Evolutionary conservation across 441 rosid genomes (phyloP).

Genomic region (Sinapis alba): DNA sequence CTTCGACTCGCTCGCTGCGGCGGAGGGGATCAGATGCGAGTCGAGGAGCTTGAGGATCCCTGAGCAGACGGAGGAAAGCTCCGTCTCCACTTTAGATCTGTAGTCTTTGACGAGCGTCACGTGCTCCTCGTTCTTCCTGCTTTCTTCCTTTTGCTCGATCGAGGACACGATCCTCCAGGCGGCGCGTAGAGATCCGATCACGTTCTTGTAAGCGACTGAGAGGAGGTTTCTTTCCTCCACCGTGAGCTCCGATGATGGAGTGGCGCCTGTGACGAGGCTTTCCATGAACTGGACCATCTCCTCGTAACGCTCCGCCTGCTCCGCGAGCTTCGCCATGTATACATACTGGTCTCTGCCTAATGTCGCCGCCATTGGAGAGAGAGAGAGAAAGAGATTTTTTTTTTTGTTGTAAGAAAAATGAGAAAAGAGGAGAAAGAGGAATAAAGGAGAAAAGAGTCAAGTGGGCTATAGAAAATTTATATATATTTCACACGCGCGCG

Average conservation of each 20-base stretch:
- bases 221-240: conserved; percentile 62
- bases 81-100: conserved; percentile 86
- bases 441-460: conserved; percentile 30
- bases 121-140: conserved; percentile 85
- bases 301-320: conserved; percentile 54
- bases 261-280: conserved; percentile 62
- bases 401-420: not conserved
- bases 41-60: conserved; percentile 68
- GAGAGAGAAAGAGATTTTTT: not conserved
- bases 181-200: conserved; percentile 1
- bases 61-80: conserved; percentile 72
- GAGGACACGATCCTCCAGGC: conserved; percentile 3
- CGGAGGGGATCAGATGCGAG: conserved; percentile 72
- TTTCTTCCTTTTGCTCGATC: conserved; percentile 54
- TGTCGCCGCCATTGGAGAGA: conserved; percentile 39
- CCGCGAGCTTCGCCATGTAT: not conserved
- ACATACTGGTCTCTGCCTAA: conserved; percentile 74
- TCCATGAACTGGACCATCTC: conserved; percentile 95
- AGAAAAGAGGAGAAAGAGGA: not conserved
- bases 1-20: conserved; percentile 40
- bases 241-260: conserved; percentile 81
- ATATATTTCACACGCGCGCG: conserved; percentile 9
- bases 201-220: not conserved
- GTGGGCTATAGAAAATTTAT: not conserved
- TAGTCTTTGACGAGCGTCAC: conserved; percentile 82